These are phyloP conservation scores for Cladochytrium replicatum DNA, from an alignment of 192 early-diverging fungal genomes.

Conservation along the genomic window DNA sequence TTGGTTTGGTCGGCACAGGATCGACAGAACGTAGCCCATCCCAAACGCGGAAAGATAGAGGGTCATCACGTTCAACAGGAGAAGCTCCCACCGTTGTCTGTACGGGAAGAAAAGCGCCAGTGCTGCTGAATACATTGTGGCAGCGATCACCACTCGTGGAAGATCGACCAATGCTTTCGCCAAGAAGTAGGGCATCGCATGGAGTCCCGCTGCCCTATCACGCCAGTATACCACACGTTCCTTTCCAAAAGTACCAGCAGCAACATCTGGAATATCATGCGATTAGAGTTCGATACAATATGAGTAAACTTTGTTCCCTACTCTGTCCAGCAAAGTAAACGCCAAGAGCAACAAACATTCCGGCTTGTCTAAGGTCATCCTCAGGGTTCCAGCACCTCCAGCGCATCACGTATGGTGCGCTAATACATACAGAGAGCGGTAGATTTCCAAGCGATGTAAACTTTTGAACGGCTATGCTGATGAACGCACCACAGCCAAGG, in stretches of 20 bases:
- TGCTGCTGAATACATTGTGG: neutral
- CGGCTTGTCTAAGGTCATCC: conserved; percentile 2
- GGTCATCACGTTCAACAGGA: neutral
- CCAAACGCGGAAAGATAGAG: conserved; percentile 2
- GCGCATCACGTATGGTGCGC: neutral
- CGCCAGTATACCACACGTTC: neutral
- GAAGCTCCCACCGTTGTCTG: neutral
- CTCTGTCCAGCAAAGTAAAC: conserved; percentile 1
- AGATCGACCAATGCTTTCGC: conserved; percentile 1
- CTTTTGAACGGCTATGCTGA: conserved; percentile 18
- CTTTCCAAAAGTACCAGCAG: conserved; percentile 1
- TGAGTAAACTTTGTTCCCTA: no score
- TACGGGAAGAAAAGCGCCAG: conserved; percentile 1
- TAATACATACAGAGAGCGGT: conserved; percentile 1
- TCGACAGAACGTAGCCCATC: neutral
- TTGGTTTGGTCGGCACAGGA: neutral
- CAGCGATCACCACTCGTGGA: conserved; percentile 1
- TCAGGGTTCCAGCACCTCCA: neutral
- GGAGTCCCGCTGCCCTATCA: neutral
- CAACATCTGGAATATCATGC: no score
- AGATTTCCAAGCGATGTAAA: neutral
- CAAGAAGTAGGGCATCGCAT: conserved; percentile 1
- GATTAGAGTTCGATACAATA: no score
- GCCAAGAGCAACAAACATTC: conserved; percentile 3
- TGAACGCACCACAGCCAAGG: conserved; percentile 40